Evolutionary conservation across 1,284 basidiomycete genomes (phyloP), one percentile per base, ranked within the genome.

Genomic region (Austroboletus novae-zelandiae): DNA sequence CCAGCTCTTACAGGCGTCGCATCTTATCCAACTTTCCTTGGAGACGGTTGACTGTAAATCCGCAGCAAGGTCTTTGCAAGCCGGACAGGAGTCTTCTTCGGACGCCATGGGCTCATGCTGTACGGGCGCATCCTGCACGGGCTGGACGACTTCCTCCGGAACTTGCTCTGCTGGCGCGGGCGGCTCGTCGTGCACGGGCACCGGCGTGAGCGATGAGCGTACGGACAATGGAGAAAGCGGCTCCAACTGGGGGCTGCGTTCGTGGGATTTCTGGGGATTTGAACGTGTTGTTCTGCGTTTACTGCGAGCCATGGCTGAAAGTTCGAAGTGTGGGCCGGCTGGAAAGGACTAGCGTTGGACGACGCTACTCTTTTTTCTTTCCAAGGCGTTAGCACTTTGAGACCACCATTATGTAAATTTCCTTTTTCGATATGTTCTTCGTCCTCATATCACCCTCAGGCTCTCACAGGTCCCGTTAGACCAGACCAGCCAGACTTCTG

Each of bases 1-100:
- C 88, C 88, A 91, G 29, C 71, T 77, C 68, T 84, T 87, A 72
- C 88, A 91, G 30, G 76, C 78, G 60, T 89, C 87, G 65, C 88
- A 91, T 58, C 80, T 72, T 52, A 89, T 79, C 86, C 86, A 89
- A 59, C 45, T 77, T 57, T 87, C 84, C 64, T 83, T 84, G 53
- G 79, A 74, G 45, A 63, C 64, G 10, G 65, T 62, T 9, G 60
- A 57, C 41, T 66, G 58, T 25, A 57, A 25, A 53, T 62, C 60
- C n/a, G 43, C n/a, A 32, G 61, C 53, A 40, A 56, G 57, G 32
- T 69, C 65, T 54, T 64, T 68, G 58, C 74, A 77, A n/a, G 72
- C 71, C 31, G 76, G 76, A 56, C 76, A 78, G 7, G 52, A 58
- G 45, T 77, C 74, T 51, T 73, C 68, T 35, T 62, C 62, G 32